Conservation (phyloP, 306 rosid genomes). For the Malus fusca region DNA sequence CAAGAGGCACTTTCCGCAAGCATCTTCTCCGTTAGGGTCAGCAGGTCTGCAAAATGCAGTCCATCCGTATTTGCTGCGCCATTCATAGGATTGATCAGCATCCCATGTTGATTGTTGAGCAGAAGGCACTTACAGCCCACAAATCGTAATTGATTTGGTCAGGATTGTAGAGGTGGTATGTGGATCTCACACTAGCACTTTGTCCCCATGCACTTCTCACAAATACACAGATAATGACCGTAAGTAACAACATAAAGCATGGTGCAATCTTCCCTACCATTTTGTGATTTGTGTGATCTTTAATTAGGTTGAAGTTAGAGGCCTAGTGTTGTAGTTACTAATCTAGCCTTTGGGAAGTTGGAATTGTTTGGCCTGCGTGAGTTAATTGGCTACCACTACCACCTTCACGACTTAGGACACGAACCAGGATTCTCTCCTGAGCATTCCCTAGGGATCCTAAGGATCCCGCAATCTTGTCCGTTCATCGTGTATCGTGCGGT, state of each 20-base stretch:
- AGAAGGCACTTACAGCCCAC: slow-evolving; percentile 46
- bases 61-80: slow-evolving; percentile 81
- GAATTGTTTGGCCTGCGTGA: background rate
- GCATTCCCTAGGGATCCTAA: too few relatives aligned
- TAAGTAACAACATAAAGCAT: background rate
- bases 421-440: too few relatives aligned
- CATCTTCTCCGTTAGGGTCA: slow-evolving; percentile 43
- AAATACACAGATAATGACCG: background rate
- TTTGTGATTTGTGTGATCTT: background rate
- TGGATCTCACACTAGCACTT: slow-evolving; percentile 62
- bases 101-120: slow-evolving; percentile 81
- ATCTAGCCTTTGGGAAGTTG: background rate
- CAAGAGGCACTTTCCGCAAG: slow-evolving; percentile 64
- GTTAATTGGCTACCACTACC: background rate
- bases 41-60: slow-evolving; percentile 66
- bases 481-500: too few relatives aligned
- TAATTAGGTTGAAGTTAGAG: background rate
- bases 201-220: slow-evolving; percentile 30
- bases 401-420: too few relatives aligned
- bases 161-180: slow-evolving; percentile 58
- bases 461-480: too few relatives aligned
- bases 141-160: slow-evolving; percentile 54
- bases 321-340: background rate
- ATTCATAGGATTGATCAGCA: slow-evolving; percentile 44
- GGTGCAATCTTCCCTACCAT: slow-evolving; percentile 16